Evolutionary conservation across 2,329 filamentous ascomycete genomes (phyloP), one percentile per base, ranked within the genome.

Genomic region (Phaeomoniella chlamydospora): DNA sequence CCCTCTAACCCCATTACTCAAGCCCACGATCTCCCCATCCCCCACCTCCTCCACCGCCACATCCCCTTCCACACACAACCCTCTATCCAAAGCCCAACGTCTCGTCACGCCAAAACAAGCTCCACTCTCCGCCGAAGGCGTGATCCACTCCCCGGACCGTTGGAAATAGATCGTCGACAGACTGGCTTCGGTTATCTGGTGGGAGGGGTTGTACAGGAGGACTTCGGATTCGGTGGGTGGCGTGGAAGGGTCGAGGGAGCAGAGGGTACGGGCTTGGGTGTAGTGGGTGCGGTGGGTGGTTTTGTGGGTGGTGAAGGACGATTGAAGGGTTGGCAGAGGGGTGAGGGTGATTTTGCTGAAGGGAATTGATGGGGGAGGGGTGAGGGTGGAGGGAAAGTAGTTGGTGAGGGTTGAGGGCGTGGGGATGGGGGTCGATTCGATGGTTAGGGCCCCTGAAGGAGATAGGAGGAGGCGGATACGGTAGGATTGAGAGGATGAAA

Each of bases 1-100:
- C 0, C 88, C 88, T 43, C 80, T 71, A 2, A 88, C 80, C 0
- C 82, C 86, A 55, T 88, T 94, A 55, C 86, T 94, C 36, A 94
- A 60, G 81, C 85, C 93, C 42, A 87, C 80, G 36, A 77, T 68
- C 54, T 94, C 87, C 1, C 78, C 82, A 43, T 83, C 66, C 3
- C 65, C 51, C 10, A 94, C 54, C 4, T 75, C 75, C 10, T 67
- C 59, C 2, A 62, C 63, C n/a, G 54, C 55, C 12, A 94, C 63
- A 3, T 61, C 55, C 42, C 75, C 70, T 50, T 92, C 81, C 18
- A 68, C 63, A 36, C 72, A 86, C 31, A 90, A 59, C 0, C 72
- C 67, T 37, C 64, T 70, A 40, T 79, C 71, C 30, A 96, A 53
- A n/a, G 84, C 80, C 78, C 85, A 94, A 39, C 83, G 67, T 44